These are phyloP conservation scores for Micractinium conductrix DNA, from an alignment of 139 green algal species.

Conservation along the genomic window DNA sequence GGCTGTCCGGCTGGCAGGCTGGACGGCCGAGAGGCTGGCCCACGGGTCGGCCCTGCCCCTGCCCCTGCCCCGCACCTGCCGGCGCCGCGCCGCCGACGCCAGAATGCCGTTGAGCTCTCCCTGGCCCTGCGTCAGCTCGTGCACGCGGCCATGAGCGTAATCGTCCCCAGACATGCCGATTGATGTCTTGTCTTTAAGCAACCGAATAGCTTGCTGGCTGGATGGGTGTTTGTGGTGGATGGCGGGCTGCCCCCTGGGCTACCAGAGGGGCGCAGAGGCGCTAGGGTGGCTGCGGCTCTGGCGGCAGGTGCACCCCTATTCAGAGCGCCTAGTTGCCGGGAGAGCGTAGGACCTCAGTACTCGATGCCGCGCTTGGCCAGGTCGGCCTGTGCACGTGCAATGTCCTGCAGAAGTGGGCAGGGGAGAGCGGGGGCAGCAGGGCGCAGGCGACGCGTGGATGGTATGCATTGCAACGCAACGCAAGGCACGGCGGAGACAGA, in stretches of 20 bases:
- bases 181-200: background rate
- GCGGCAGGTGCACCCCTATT: background rate
- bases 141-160: slow-evolving; percentile 44
- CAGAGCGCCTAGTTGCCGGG: background rate
- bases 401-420: background rate
- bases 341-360: background rate
- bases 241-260: too few relatives aligned
- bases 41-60: too few relatives aligned
- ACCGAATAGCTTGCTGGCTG: background rate
- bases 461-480: too few relatives aligned
- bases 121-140: slow-evolving; percentile 1
- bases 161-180: background rate
- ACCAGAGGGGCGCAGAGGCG: too few relatives aligned
- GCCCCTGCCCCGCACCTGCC: too few relatives aligned
- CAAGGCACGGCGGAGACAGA: too few relatives aligned
- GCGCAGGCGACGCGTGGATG: too few relatives aligned
- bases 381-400: slow-evolving; percentile 25
- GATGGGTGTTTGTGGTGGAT: background rate
- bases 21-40: too few relatives aligned
- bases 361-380: slow-evolving; percentile 12
- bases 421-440: background rate
- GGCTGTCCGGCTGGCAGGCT: too few relatives aligned
- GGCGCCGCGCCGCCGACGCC: background rate
- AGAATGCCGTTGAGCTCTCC: slow-evolving; percentile 38
- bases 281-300: background rate